These are phyloP conservation scores for Echium plantagineum DNA, from an alignment of 257 asterid genomes.

Conservation along the genomic window DNA sequence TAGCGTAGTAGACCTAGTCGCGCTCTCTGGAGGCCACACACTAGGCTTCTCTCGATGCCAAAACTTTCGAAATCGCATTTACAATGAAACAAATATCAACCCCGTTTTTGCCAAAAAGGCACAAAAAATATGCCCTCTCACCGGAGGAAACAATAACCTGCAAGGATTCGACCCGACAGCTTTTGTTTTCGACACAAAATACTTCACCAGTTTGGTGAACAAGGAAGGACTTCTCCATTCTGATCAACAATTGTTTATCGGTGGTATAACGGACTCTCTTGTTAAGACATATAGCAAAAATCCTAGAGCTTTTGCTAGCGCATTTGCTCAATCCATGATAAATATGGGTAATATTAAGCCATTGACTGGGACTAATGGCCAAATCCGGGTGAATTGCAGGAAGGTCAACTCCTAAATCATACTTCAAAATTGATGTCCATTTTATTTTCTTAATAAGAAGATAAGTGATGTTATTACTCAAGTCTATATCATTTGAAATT, in stretches of 20 bases:
- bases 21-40: conserved; percentile 43
- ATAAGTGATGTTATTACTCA: too few relatives aligned
- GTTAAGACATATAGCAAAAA: neutral
- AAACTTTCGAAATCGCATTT: conserved; percentile 21
- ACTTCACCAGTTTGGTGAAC: conserved; percentile 5
- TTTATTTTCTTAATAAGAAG: neutral
- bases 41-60: conserved; percentile 34
- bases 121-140: conserved; percentile 27
- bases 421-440: neutral
- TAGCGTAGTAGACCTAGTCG: conserved; percentile 26
- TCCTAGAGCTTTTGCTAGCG: neutral
- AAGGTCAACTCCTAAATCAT: conserved; percentile 2
- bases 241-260: conserved; percentile 7
- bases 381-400: conserved; percentile 11
- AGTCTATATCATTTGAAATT: too few relatives aligned
- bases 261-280: neutral
- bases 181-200: conserved; percentile 3
- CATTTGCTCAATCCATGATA: conserved; percentile 10
- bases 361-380: neutral
- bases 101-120: conserved; percentile 15
- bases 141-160: conserved; percentile 29
- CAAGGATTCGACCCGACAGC: conserved; percentile 2
- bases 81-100: conserved; percentile 25
- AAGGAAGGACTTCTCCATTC: conserved; percentile 9
- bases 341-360: conserved; percentile 10